Conservation (phyloP, 164 flowering plant genomes). For the Tetrastigma voinierianum region DNA sequence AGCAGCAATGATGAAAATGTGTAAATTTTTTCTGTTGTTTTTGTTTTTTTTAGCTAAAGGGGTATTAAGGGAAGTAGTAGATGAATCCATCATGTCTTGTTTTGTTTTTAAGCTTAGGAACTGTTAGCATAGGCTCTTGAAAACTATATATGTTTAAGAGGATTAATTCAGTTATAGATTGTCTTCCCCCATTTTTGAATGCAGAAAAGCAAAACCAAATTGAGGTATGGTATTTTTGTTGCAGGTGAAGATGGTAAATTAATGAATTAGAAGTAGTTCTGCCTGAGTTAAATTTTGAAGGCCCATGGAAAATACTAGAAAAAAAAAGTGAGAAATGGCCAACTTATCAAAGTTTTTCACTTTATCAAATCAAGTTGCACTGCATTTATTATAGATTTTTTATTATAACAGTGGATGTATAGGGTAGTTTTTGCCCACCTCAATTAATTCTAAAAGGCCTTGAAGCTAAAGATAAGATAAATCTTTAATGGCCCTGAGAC, state of each 20-base stretch:
- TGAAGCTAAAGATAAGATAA: too few species aligned
- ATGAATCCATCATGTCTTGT: neutral
- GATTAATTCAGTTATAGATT: neutral
- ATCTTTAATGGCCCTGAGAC: too few species aligned
- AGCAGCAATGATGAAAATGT: slow-evolving; percentile 10
- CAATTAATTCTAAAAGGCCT: too few species aligned
- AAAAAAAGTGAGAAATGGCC: too few species aligned
- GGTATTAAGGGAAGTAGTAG: neutral
- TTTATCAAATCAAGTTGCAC: too few species aligned
- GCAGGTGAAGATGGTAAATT: neutral
- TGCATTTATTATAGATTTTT: too few species aligned
- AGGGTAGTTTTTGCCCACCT: too few species aligned
- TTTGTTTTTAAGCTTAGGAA: neutral
- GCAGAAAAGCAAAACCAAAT: too few species aligned
- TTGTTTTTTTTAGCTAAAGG: neutral
- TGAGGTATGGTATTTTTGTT: neutral
- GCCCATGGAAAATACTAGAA: too few species aligned
- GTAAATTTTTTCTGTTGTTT: neutral
- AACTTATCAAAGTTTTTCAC: too few species aligned
- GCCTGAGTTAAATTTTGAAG: neutral
- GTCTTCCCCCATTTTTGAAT: too few species aligned
- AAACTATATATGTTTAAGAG: neutral
- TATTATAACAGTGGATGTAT: too few species aligned
- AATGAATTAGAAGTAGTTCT: neutral
- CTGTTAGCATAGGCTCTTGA: neutral